Base-by-base conservation (phyloP, 768 basidiomycete species). In the Naganishia vaughanmartiniae region DNA sequence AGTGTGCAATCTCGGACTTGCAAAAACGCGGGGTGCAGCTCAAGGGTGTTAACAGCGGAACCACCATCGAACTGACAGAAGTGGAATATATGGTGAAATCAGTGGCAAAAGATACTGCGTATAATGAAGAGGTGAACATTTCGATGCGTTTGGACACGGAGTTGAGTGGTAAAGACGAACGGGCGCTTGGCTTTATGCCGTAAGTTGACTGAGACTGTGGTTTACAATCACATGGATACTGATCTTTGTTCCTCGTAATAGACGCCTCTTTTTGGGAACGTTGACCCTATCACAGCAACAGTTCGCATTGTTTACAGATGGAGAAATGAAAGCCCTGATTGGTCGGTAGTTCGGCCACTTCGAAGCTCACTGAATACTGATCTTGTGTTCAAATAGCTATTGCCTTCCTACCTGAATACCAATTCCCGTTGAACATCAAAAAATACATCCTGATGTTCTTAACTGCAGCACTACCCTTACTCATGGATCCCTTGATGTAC, bases 401-500 rank as follows among this genome's bases (percentile, higher is more conserved):
- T 55, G 54, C 54, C 54, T 55, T 55, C 11, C 54, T 30, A 34
- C 54, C 54, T 30, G 54, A 12, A 33, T 55, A 3, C 12, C 54
- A 34, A 55, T n/a, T 5, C 14, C 54, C 54, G 4, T 54, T 54
- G 12, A 34, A 33, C 33, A 12, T 55, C 54, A 55, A 55, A 21
- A 30, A 30, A 10, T 55, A 30, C 54, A 31, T 33, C 33, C 15
- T 55, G 21, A 30, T 34, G 6, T 55, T 33, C 33, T 17, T 55
- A 9, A 31, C 54, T 6, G 24, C 54, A 15, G 30, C 54, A 30
- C 14, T 55, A 15, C 54, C 54, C 4, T 30, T 55, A 17, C 26
- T 55, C 21, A 30, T 10, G 30, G 54, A 55, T 34, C 54, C 54
- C 30, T 15, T 55, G 54, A 55, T 55, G 54, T 55, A 55, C 30